A percentile compares a stretch with the other conserved stretches of the same genome.
These are phyloP conservation scores for Leptographium flavum DNA, from an alignment of 2,329 filamentous ascomycete genomes.

Conservation along the genomic window DNA sequence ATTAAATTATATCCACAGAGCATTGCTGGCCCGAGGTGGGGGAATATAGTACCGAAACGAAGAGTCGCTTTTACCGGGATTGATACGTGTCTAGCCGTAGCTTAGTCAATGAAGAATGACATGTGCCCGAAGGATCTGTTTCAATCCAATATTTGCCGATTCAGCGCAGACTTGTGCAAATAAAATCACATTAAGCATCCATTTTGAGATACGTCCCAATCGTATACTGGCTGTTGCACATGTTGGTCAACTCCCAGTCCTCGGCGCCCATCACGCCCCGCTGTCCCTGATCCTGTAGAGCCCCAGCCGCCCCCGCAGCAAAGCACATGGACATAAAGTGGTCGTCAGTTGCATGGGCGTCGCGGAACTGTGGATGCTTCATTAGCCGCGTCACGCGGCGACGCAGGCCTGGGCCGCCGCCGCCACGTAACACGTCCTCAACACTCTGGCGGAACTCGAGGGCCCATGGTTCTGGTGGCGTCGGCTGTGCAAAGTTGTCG, in stretches of 20 bases:
- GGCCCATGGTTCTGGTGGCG: constrained; percentile 43
- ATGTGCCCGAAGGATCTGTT: too few relatives aligned
- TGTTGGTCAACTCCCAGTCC: constrained; percentile 53
- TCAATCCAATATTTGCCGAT: too few relatives aligned
- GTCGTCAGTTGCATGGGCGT: constrained; percentile 56
- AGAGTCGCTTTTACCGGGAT: too few relatives aligned
- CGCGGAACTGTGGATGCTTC: constrained; percentile 52
- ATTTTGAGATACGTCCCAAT: too few relatives aligned
- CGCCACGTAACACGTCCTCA: constrained; percentile 37
- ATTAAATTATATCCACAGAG: too few relatives aligned
- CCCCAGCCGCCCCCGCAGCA: constrained; percentile 41
- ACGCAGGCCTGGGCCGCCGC: constrained; percentile 36
- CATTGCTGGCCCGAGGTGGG: too few relatives aligned
- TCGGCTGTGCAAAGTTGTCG: constrained; percentile 47
- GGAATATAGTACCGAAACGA: too few relatives aligned
- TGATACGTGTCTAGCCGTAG: too few relatives aligned
- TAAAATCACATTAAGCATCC: too few relatives aligned
- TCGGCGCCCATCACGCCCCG: constrained; percentile 36
- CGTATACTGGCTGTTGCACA: constrained; percentile 48
- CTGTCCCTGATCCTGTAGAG: constrained; percentile 27
- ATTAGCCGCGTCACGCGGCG: constrained; percentile 45
- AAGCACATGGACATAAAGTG: constrained; percentile 55
- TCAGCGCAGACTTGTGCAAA: too few relatives aligned
- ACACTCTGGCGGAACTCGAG: constrained; percentile 53
- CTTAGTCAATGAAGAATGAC: too few relatives aligned